Percentiles rank a stretch among this genome's conserved stretches.
Conservation (phyloP, 1,284 basidiomycete genomes). For the Naganishia cerealis region DNA sequence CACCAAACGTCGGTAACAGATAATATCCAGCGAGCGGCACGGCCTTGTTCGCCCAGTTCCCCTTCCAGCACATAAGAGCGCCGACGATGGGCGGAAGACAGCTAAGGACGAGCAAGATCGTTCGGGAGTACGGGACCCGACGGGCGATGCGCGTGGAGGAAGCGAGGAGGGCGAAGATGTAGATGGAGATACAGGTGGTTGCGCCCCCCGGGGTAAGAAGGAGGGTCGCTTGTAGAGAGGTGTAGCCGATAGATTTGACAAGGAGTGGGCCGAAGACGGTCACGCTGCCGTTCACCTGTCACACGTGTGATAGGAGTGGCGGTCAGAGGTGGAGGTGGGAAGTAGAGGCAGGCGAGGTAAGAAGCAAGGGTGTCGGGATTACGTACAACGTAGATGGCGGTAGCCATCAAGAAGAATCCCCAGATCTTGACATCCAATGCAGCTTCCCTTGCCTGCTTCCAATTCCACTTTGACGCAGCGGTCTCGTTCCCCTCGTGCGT, state of each 20-base stretch:
- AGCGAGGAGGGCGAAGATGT: constrained; percentile 54
- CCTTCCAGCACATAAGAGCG: constrained; percentile 56
- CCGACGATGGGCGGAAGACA: constrained; percentile 58
- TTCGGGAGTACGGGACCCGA: not conserved
- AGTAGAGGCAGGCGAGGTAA: not conserved
- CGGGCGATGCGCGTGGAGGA: constrained; percentile 33
- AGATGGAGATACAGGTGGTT: constrained; percentile 51
- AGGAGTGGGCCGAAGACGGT: constrained; percentile 58
- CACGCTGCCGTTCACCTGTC: constrained; percentile 48
- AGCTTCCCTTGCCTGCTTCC: constrained; percentile 54
- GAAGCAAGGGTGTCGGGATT: not conserved
- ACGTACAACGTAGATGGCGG: constrained; percentile 47
- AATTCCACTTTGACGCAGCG: constrained; percentile 43
- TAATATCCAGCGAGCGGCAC: constrained; percentile 58
- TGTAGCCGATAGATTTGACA: constrained; percentile 56
- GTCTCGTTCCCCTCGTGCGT: constrained; percentile 31
- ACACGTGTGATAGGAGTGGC: not conserved
- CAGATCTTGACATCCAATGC: constrained; percentile 56
- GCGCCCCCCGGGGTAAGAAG: constrained; percentile 55
- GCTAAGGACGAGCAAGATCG: constrained; percentile 51
- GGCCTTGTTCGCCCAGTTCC: constrained; percentile 53
- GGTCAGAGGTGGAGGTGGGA: not conserved
- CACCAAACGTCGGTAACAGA: constrained; percentile 55
- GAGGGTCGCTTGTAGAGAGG: constrained; percentile 54
- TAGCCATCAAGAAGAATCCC: constrained; percentile 55